Evolutionary conservation across 2,329 filamentous ascomycete species (phyloP), one percentile per base, ranked within the genome.

Genomic region (Paracoccidioides lutzii): DNA sequence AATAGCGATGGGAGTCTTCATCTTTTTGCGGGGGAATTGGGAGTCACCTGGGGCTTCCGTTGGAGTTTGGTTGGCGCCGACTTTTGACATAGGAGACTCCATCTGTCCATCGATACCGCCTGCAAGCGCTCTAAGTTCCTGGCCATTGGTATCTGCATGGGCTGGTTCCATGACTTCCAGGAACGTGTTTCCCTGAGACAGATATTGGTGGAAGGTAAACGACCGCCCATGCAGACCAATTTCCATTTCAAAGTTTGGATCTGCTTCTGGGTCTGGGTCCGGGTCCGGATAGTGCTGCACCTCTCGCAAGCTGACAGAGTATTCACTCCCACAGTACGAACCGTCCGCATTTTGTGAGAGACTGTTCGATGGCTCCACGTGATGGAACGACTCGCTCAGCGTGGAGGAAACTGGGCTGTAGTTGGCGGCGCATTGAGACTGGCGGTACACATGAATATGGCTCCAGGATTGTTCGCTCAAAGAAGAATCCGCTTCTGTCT

Each of bases 251-350:
- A 55, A 46, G 14, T 53, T 32, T 42, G 43, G n/a, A 37, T 59
- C 58, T 28, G 61, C 52, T 10, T 61, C 55, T 8, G 60, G 58
- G 8, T 61, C 55, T 6, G 60, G 58, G 7, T 62, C 60, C 6
- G 59, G 59, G 46, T 65, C 63, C 3, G 64, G 64, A 56, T 63
- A 61, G 53, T 58, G 59, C 43, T 64, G 62, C 30, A 63, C 46
- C 28, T 64, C 60, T 60, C 57, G 49, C 49, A 35, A 56, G 32
- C 35, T 52, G 33, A 59, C 64, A 2, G 58, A 60, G 44, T 55
- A 57, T 38, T 60, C 58, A 48, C 58, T 61, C 30, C 58, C 58
- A 32, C 55, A 59, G 28, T 55, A 57, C 35, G 59, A 61, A 5
- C 54, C 56, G 12, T 56, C 56, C 10, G 55, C 40, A 5, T 55